Evolutionary conservation across 331 rosid genomes (phyloP).

Genomic region (Cydonia oblonga): DNA sequence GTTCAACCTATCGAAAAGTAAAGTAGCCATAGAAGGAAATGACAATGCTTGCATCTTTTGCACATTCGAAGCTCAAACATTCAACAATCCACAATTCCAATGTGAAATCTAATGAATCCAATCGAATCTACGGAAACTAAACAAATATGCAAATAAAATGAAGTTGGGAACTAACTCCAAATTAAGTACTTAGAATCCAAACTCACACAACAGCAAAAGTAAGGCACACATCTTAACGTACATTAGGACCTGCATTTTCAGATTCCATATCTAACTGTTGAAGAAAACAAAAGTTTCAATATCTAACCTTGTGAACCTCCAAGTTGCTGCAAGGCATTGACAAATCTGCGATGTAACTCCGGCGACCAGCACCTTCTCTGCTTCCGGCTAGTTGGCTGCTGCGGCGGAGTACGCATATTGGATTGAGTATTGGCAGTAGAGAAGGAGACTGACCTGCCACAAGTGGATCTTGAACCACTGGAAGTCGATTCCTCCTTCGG

Average conservation of each 20-base stretch:
- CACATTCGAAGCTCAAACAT: not conserved
- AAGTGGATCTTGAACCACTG: conserved; percentile 42
- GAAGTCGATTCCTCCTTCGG: conserved; percentile 47
- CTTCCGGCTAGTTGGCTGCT: conserved; percentile 39
- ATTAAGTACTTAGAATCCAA: conserved; percentile 10
- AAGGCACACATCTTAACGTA: too few relatives aligned
- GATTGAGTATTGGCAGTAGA: conserved; percentile 28
- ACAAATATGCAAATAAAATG: not conserved
- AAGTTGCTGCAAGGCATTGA: conserved; percentile 82
- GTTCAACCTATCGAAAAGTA: not conserved
- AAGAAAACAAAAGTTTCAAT: not conserved
- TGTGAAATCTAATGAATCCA: not conserved
- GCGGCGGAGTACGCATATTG: conserved; percentile 18
- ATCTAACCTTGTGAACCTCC: conserved; percentile 94
- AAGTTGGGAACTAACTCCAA: not conserved
- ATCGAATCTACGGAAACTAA: not conserved
- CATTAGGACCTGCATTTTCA: not conserved
- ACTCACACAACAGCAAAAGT: too few relatives aligned
- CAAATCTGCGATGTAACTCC: conserved; percentile 74
- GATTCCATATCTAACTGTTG: conserved; percentile 24
- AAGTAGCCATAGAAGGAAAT: not conserved
- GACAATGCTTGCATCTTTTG: not conserved
- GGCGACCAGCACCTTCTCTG: conserved; percentile 99
- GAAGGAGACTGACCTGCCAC: conserved; percentile 30
- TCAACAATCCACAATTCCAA: conserved; percentile 4